Evolutionary conservation across 345 rosid genomes (phyloP).

Genomic region (Acer negundo): DNA sequence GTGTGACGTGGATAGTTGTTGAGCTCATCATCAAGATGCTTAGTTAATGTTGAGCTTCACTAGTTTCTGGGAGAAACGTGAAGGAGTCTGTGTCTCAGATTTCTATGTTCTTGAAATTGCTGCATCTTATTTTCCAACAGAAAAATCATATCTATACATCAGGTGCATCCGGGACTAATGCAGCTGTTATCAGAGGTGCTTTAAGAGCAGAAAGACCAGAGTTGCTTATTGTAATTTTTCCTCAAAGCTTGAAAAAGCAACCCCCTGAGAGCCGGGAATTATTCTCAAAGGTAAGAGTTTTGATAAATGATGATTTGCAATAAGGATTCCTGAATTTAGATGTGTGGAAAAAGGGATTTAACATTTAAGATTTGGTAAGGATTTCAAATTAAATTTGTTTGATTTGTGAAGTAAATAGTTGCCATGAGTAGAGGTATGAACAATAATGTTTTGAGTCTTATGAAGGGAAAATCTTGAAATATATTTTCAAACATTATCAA

Average conservation of each 20-base stretch:
- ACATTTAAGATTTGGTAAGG: neutral
- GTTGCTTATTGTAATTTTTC: constrained; percentile 86
- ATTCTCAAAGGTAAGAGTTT: constrained; percentile 66
- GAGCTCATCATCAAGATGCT: constrained; percentile 4
- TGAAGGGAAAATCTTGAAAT: neutral
- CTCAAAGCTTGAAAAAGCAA: constrained; percentile 89
- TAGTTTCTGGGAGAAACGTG: neutral
- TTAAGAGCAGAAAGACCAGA: constrained; percentile 94
- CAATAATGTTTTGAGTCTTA: neutral
- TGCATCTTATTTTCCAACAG: constrained; percentile 45
- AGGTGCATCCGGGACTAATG: constrained; percentile 54
- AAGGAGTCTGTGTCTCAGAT: neutral
- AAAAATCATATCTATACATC: constrained; percentile 97
- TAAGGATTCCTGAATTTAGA: neutral
- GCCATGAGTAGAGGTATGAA: neutral
- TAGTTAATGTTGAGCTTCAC: neutral
- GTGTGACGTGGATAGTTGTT: neutral
- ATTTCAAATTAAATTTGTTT: neutral
- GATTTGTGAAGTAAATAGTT: neutral
- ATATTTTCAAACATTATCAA: too few relatives aligned
- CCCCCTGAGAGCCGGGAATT: constrained; percentile 98
- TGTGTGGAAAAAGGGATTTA: neutral
- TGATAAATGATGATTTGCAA: neutral
- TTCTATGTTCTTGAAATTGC: constrained; percentile 23
- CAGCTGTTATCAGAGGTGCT: constrained; percentile 98